Percentiles rank a stretch among this genome's conserved stretches.
Conservation (phyloP, 163 green algal species). For the Volvox carteri region DNA sequence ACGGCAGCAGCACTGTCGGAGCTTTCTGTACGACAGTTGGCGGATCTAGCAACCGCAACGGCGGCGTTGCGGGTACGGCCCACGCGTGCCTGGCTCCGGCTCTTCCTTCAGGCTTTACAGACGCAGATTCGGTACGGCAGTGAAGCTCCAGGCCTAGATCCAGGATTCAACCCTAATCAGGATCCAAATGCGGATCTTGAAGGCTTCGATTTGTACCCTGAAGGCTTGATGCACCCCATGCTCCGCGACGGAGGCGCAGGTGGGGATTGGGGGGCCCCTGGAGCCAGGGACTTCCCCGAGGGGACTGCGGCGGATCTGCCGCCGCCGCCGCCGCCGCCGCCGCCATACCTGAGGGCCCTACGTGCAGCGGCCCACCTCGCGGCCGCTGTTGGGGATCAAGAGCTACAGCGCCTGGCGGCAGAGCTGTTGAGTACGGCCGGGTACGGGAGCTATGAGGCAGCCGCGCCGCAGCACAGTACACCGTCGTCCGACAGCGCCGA, state of each 20-base stretch:
- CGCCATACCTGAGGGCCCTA: not conserved
- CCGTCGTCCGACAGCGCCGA: no score
- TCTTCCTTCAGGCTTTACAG: not conserved
- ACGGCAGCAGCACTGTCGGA: not conserved
- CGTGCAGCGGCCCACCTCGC: not conserved
- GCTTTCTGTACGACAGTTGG: not conserved
- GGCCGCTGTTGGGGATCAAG: not conserved
- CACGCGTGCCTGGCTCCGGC: not conserved
- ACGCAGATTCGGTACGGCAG: not conserved
- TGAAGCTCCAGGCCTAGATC: not conserved
- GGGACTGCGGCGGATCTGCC: no score
- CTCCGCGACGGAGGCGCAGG: not conserved
- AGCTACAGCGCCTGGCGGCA: not conserved
- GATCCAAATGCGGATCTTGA: not conserved
- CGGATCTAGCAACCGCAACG: not conserved
- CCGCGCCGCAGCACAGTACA: no score
- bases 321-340: not conserved
- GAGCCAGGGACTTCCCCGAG: no score
- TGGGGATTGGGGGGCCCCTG: no score
- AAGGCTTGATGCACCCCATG: not conserved
- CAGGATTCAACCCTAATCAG: not conserved
- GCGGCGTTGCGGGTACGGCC: constrained; percentile 22
- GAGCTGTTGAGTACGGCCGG: no score
- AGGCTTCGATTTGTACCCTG: not conserved
- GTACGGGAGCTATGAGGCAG: not conserved